A percentile compares a stretch with the other conserved stretches of the same genome.
Conservation (phyloP, 495 filamentous ascomycete species). For the Mycothermus thermophilus region DNA sequence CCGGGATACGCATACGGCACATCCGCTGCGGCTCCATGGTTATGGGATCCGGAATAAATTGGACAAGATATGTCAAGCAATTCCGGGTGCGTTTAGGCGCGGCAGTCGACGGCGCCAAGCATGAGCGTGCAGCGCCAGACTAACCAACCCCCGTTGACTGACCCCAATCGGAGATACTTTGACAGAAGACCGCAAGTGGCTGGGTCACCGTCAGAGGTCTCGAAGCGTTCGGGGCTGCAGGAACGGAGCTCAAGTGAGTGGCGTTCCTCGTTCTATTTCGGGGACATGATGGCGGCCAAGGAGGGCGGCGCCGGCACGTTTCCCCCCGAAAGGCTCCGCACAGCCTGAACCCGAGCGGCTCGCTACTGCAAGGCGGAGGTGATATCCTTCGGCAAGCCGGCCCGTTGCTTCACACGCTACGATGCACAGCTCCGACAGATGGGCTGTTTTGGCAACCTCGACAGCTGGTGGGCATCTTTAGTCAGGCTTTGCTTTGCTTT, state of each 20-base stretch:
- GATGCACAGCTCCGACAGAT: slow-evolving; percentile 13
- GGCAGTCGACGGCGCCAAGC: slow-evolving; percentile 15
- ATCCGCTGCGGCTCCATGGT: slow-evolving; percentile 14
- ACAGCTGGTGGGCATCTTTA: too few species aligned
- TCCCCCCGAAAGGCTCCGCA: too few species aligned
- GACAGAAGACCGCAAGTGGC: too few species aligned
- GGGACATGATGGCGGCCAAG: too few species aligned
- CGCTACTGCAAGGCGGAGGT: slow-evolving; percentile 11
- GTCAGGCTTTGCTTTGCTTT: too few species aligned
- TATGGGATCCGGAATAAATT: slow-evolving; percentile 16
- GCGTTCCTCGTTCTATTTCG: slow-evolving; percentile 11
- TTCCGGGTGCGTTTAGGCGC: slow-evolving; percentile 20
- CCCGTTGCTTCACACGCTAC: slow-evolving; percentile 14
- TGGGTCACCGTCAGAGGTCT: too few species aligned
- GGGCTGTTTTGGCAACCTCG: slow-evolving; percentile 1
- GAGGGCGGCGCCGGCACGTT: too few species aligned
- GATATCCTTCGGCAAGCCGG: slow-evolving; percentile 16
- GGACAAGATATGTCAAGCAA: slow-evolving; percentile 19
- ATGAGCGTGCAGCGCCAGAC: slow-evolving; percentile 17
- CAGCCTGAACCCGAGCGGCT: slow-evolving; percentile 8
- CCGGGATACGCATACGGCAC: slow-evolving; percentile 11
- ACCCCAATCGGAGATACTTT: too few species aligned
- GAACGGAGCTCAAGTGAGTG: slow-evolving; percentile 22
- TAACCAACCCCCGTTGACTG: too few species aligned
- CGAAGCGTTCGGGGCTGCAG: slow-evolving; percentile 13